Evolutionary conservation across 805 yeast species (phyloP), one percentile per base, ranked within the genome.

Genomic region (Ogataea pini): DNA sequence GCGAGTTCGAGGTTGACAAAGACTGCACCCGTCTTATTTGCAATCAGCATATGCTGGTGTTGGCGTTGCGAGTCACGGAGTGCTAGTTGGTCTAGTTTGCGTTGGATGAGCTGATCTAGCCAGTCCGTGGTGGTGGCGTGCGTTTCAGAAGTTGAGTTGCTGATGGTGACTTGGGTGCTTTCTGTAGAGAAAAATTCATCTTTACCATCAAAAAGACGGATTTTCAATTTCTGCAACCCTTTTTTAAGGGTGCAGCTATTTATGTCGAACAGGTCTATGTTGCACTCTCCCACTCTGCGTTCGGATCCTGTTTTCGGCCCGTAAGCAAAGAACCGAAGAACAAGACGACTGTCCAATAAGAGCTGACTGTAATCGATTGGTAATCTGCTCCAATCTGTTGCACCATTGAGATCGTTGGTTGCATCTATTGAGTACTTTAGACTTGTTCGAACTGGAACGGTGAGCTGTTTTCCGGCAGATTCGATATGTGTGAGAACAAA

Each of bases 331-430:
- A 90, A 55, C 2, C 78, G 73, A 19, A 94, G 71, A 45, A 77
- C 76, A 14, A 91, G 63, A 52, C 73, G 76, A 4, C 94, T 67
- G 34, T 79, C 77, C 31, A 81, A 62, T 2, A 88, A 84, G n/a
- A 92, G 64, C 59, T 89, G 94, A 45, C 78, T 77, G 54, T 86
- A 80, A 46, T 75, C 73, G 2, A 91, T 76, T 0, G 97, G 92
- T 40, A 94, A 64, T 39, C 78, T 76, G 17, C 89, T 65, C 86
- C 89, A 85, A 50, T 82, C 80, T 56, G 24, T 17, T 8, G 24
- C 22, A 16, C 18, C 5, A 7, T 17, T 17, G 36, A 19, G 4
- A 8, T 17, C 37, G 24, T 17, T 19, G 37, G 24, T 7, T 7
- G 3, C 24, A 22, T 45, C 13, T 17, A 46, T 51, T 4, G 55